Percentiles rank a stretch among this genome's conserved stretches.
Evolutionary conservation across 768 basidiomycete genomes (phyloP).

Genomic region (Hypholoma fasciculare): DNA sequence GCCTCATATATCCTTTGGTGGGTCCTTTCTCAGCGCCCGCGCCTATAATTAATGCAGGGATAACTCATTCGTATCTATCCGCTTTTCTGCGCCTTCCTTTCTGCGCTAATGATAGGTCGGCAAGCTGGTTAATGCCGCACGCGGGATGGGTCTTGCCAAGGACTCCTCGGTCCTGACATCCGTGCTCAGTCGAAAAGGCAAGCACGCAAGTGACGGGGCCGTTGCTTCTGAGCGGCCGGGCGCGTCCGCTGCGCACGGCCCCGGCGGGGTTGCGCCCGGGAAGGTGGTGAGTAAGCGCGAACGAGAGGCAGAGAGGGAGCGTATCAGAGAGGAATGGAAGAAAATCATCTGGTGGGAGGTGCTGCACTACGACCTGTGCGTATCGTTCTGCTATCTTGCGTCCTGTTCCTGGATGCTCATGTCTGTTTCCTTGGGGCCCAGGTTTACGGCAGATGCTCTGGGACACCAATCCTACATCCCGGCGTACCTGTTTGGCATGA

Average conservation of each 20-base stretch:
- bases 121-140: constrained; percentile 68
- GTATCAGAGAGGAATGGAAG: constrained; percentile 25
- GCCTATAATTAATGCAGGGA: background rate
- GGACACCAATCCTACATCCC: constrained; percentile 62
- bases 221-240: background rate
- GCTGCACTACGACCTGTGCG: constrained; percentile 75
- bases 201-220: background rate
- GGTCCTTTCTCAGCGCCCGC: background rate
- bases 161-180: constrained; percentile 30
- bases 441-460: constrained; percentile 70
- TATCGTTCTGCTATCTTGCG: constrained; percentile 17
- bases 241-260: background rate
- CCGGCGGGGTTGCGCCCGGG: background rate
- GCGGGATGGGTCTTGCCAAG: constrained; percentile 58
- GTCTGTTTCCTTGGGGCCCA: constrained; percentile 23
- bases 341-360: constrained; percentile 76
- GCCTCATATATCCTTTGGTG: background rate
- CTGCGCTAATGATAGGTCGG: constrained; percentile 44
- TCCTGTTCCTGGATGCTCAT: background rate
- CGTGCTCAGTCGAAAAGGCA: background rate
- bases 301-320: constrained; percentile 13
- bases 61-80: background rate
- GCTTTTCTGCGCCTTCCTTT: background rate
- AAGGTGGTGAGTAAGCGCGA: constrained; percentile 10
- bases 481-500: constrained; percentile 48